phyloP scores from a whole-genome alignment of 352 stramenopile genomes.

The Aphanomyces euteiches region DNA sequence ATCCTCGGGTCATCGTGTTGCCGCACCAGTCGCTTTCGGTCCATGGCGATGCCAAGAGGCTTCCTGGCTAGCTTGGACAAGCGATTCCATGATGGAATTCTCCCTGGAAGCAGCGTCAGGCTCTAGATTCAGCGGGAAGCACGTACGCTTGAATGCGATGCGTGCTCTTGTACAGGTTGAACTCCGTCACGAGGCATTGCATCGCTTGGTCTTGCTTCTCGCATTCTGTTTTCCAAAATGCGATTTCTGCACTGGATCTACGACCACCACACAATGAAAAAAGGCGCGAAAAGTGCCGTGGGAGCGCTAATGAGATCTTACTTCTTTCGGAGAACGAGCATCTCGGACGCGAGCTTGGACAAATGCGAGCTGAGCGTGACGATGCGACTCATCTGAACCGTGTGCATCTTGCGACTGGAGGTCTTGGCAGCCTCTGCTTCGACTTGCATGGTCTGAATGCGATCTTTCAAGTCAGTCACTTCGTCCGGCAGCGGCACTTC shows the following conservation, averaged over 20 bases:
- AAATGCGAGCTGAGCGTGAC: constrained; percentile 20
- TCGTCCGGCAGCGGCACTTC: not conserved
- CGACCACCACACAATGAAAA: too few relatives aligned
- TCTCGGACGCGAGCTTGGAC: constrained; percentile 1
- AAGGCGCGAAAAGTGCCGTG: not conserved
- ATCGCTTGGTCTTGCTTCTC: constrained; percentile 5
- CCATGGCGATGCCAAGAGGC: not conserved
- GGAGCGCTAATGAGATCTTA: not conserved
- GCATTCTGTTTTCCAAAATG: constrained; percentile 28
- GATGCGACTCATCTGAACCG: constrained; percentile 6
- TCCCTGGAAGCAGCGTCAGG: not conserved
- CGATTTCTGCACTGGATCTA: constrained; percentile 13
- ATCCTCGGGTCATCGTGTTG: not conserved
- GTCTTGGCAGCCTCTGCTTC: not conserved
- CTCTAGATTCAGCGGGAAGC: not conserved
- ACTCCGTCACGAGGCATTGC: constrained; percentile 19
- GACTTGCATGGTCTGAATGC: not conserved
- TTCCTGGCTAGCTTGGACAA: not conserved
- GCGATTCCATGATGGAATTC: not conserved
- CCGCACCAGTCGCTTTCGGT: not conserved
- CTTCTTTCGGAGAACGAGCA: constrained; percentile 11
- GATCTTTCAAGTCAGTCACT: not conserved
- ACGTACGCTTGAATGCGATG: constrained; percentile 10
- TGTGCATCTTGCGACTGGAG: not conserved
- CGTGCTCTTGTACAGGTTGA: constrained; percentile 28